phyloP scores from a whole-genome alignment of 31 red algal genomes.

The Asparagopsis taxiformis region DNA sequence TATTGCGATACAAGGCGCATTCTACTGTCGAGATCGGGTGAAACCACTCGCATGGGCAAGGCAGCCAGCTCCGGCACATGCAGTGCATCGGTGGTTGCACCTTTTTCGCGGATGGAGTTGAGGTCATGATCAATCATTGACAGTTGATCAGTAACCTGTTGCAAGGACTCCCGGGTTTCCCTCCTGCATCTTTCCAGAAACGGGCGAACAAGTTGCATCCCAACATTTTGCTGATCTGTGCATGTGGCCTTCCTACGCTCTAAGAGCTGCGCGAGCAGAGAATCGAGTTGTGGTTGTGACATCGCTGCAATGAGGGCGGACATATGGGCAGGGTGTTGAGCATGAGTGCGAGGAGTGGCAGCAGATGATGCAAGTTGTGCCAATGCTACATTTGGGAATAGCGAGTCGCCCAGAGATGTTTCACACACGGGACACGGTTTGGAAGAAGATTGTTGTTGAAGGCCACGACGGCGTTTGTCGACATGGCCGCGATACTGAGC shows the following conservation, averaged over 20 bases:
- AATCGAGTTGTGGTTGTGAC: no score
- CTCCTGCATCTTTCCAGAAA: conserved; percentile 11
- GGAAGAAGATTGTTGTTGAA: no score
- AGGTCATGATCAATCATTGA: conserved; percentile 5
- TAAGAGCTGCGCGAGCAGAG: conserved; percentile 17
- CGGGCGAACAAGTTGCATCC: background rate
- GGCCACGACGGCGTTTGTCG: no score
- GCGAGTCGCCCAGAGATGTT: background rate
- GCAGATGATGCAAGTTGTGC: background rate
- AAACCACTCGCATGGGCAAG: background rate
- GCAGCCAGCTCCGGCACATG: background rate
- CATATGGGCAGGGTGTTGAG: conserved; percentile 4
- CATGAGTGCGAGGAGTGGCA: background rate
- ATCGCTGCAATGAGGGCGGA: conserved; percentile 8
- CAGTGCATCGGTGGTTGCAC: background rate
- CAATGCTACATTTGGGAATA: conserved; percentile 1
- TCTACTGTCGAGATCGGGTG: no score
- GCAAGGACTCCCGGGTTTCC: background rate
- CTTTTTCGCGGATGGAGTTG: background rate
- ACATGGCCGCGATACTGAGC: conserved; percentile 15
- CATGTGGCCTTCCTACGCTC: background rate
- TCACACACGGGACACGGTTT: conserved; percentile 5
- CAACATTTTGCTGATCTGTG: background rate
- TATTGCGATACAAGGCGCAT: conserved; percentile 7
- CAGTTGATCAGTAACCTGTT: conserved; percentile 1